Evolutionary conservation across 2,329 filamentous ascomycete genomes (phyloP), one percentile per base, ranked within the genome.

Genomic region (Aspergillus tubingensis): DNA sequence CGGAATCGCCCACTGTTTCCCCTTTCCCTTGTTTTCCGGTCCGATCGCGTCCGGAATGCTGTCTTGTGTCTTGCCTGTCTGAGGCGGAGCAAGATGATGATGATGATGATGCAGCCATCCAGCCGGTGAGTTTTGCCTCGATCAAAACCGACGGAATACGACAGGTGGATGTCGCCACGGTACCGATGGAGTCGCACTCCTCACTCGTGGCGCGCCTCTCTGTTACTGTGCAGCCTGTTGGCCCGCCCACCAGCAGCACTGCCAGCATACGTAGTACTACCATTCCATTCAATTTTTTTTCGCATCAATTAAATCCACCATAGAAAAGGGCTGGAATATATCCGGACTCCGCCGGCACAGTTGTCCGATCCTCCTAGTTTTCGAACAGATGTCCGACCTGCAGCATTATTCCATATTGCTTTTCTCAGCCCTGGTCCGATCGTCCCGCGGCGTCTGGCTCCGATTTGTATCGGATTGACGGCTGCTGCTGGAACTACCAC

Each of bases 121-220:
- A 49, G 23, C 23, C 44, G 23, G 13, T 49, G 44, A 49, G 44
- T 49, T 49, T 36, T 49, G 44, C 15, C 21, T 30, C 44, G 44
- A 49, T 30, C 44, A 17, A 36, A 36, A 30, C 44, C 44, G 44
- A 49, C 23, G 44, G 44, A 49, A 23, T 30, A 49, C 44, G 44
- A 49, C 47, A 50, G 47, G 47, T 50, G 47, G 47, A 23, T 30
- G n/a, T 50, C 25, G 44, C 23, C 44, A 49, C 44, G 23, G 44
- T n/a, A 8, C 44, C 25, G 44, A 50, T 44, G 41, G 47, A 15
- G 32, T 36, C 32, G 32, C 25, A 27, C 32, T 10, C 25, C 25
- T 50, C n/a, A 8, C 27, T 50, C 25, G 25, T 50, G 47, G 25
- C 47, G 25, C 47, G 23, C 30, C 25, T 27, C 47, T 36, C 32